Evolutionary conservation across 805 yeast genomes (phyloP).

Genomic region (Metschnikowia amazonensis): DNA sequence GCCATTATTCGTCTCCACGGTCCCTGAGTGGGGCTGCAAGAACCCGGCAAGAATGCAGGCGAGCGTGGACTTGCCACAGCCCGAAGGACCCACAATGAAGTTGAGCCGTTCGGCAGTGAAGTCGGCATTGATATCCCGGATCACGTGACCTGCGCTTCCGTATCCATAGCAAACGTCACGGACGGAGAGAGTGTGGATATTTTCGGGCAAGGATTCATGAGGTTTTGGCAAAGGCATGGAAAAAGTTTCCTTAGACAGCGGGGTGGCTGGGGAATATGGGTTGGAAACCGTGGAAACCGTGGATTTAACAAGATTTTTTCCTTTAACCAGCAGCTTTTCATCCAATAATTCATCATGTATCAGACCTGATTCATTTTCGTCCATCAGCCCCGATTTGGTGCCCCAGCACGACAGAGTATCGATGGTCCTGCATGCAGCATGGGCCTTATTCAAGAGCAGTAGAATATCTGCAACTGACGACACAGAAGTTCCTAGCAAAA

Average conservation of each 20-base stretch:
- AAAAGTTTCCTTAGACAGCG: background rate
- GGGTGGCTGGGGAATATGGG: background rate
- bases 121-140: constrained; percentile 45
- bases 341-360: background rate
- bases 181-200: background rate
- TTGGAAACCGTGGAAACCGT: constrained; percentile 3
- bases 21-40: constrained; percentile 52
- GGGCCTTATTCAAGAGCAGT: constrained; percentile 64
- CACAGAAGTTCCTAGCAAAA: constrained; percentile 63
- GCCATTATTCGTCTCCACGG: constrained; percentile 53
- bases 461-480: constrained; percentile 54
- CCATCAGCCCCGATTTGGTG: too few species aligned
- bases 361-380: too few species aligned
- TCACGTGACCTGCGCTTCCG: constrained; percentile 42
- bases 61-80: constrained; percentile 89
- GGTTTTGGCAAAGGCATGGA: background rate
- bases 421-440: constrained; percentile 58
- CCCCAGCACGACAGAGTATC: constrained; percentile 23
- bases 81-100: constrained; percentile 82
- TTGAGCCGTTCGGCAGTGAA: constrained; percentile 47
- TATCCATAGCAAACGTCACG: constrained; percentile 57
- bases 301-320: background rate
- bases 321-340: background rate
- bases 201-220: background rate
- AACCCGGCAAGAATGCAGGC: constrained; percentile 58